These are phyloP conservation scores for Gossypium schwendimanii DNA, from an alignment of 441 rosid species.

Conservation along the genomic window DNA sequence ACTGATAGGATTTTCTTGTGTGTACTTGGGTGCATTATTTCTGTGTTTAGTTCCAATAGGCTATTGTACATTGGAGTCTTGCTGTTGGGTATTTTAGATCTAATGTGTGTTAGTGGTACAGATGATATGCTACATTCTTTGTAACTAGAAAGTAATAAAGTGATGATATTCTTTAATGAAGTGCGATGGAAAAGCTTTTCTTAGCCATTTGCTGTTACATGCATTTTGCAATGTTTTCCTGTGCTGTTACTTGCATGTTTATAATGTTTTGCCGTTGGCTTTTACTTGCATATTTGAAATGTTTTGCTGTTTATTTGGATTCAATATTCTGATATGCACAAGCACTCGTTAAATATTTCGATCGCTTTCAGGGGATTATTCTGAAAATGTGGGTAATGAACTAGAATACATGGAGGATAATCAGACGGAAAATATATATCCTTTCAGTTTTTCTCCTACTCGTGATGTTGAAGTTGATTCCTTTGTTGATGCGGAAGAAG, in stretches of 20 bases:
- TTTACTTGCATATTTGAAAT: neutral
- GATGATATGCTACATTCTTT: conserved; percentile 11
- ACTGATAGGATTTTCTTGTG: conserved; percentile 21
- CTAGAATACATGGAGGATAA: conserved; percentile 21
- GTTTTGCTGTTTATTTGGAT: conserved; percentile 9
- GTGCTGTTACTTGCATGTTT: conserved; percentile 6
- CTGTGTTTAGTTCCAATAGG: conserved; percentile 22
- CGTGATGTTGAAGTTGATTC: conserved; percentile 16
- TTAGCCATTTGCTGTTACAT: conserved; percentile 2
- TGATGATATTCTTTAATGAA: conserved; percentile 7
- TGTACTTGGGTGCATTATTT: conserved; percentile 17
- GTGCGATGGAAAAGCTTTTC: neutral
- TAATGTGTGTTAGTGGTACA: neutral
- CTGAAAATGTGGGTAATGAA: conserved; percentile 26
- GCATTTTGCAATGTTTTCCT: conserved; percentile 8
- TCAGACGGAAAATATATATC: conserved; percentile 19
- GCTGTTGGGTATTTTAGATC: conserved; percentile 16
- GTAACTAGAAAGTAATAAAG: conserved; percentile 9
- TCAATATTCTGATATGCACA: neutral
- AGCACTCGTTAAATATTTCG: conserved; percentile 20
- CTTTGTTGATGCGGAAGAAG: conserved; percentile 25
- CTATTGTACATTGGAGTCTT: conserved; percentile 26
- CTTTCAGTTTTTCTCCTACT: conserved; percentile 16
- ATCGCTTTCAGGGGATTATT: conserved; percentile 42
- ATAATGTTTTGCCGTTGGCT: neutral